Percentiles rank a stretch among this genome's conserved stretches.
Conservation (phyloP, 2,329 filamentous ascomycete species). For the Orbilia javanica region DNA sequence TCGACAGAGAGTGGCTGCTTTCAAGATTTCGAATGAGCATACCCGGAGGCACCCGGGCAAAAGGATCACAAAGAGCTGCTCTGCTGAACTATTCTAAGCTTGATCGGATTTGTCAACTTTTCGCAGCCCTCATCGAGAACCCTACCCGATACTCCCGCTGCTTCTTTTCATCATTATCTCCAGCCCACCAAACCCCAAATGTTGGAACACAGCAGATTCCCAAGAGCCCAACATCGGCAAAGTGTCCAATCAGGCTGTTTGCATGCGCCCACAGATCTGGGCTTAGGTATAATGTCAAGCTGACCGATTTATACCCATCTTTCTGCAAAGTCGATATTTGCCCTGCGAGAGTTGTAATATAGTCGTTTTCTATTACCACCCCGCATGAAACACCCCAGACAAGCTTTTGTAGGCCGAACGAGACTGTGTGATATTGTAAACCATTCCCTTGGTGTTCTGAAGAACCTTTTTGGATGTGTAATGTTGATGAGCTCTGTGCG, state of each 20-base stretch:
- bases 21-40: background rate
- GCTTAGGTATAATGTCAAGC: slow-evolving; percentile 39
- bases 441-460: background rate
- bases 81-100: background rate
- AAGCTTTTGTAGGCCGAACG: slow-evolving; percentile 24
- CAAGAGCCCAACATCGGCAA: slow-evolving; percentile 6
- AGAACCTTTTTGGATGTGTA: background rate
- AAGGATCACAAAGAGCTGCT: background rate
- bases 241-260: background rate
- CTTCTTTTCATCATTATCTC: slow-evolving; percentile 9
- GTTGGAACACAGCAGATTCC: slow-evolving; percentile 40
- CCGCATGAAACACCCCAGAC: slow-evolving; percentile 35
- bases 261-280: slow-evolving; percentile 19
- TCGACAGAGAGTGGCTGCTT: background rate
- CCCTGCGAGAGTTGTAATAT: background rate
- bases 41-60: background rate
- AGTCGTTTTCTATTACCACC: background rate
- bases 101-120: slow-evolving; percentile 10
- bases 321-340: slow-evolving; percentile 1
- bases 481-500: background rate
- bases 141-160: slow-evolving; percentile 20
- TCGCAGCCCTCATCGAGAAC: slow-evolving; percentile 24
- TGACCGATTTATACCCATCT: slow-evolving; percentile 13
- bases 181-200: slow-evolving; percentile 28
- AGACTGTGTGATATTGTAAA: slow-evolving; percentile 18